These are phyloP conservation scores for Durio zibethinus DNA, from an alignment of 345 rosid genomes.

Conservation along the genomic window DNA sequence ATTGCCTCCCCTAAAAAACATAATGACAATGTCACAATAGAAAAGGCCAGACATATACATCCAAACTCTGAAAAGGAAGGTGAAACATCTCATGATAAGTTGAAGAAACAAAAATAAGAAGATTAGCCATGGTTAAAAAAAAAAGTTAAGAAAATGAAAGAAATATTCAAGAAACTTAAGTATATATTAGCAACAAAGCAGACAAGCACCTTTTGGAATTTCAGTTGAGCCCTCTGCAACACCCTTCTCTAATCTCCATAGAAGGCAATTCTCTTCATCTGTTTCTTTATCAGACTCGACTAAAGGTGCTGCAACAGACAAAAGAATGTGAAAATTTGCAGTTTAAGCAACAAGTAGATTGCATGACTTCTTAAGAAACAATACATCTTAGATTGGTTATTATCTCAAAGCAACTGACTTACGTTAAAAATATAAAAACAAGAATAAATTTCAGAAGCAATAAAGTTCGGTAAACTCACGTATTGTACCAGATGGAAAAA, in stretches of 20 bases:
- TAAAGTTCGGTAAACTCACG: conserved; percentile 43
- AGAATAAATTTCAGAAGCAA: background rate
- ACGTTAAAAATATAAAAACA: background rate
- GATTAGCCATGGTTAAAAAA: background rate
- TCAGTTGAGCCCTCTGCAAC: conserved; percentile 90
- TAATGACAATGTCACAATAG: background rate
- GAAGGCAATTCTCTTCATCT: conserved; percentile 56
- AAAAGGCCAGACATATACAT: background rate
- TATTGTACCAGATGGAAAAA: conserved; percentile 51
- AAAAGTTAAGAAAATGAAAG: background rate
- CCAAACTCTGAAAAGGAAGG: background rate
- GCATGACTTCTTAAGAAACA: background rate
- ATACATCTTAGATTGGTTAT: background rate
- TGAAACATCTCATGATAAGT: background rate
- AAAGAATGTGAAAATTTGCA: background rate
- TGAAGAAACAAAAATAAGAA: background rate
- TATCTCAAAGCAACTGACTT: background rate
- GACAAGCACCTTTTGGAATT: conserved; percentile 68
- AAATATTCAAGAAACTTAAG: background rate
- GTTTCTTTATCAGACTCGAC: conserved; percentile 81
- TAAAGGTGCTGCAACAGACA: conserved; percentile 62
- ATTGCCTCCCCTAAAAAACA: conserved; percentile 72
- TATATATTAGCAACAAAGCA: background rate
- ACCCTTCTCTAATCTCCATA: conserved; percentile 80
- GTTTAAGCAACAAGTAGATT: conserved; percentile 4